Evolutionary conservation across 2,329 filamentous ascomycete genomes (phyloP), one percentile per base, ranked within the genome.

Genomic region (Dactylellina leptospora): DNA sequence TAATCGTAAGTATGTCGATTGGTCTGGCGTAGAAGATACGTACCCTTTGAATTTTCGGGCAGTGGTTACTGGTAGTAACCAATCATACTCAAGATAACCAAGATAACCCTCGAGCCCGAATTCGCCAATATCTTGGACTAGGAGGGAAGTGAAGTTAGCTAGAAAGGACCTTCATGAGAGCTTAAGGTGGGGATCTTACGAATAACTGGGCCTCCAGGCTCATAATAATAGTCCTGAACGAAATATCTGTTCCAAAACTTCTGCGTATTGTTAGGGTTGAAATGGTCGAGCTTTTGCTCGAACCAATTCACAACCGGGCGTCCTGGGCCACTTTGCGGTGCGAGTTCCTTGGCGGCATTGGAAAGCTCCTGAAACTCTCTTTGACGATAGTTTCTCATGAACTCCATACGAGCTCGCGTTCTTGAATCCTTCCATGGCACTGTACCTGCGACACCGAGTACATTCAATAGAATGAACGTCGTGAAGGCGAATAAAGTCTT

Each of bases 81-180:
- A 16, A 16, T 64, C 50, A 11, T 20, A 38, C 2, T 27, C 40
- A 10, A 76, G 33, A 40, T 73, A 66, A 13, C 33, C n/a, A 3
- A 70, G 45, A 44, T 55, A 66, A 3, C 48, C 59, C 1, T 62
- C 61, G 1, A 74, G 59, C 2, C 54, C 36, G 2, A 47, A 55
- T 62, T 76, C 75, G 28, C 75, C 75, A 47, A 74, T 74, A 58
- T 76, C 75, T 20, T 75, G 54, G 54, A 76, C 74, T 76, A 58
- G 10, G 20, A 27, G 47, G 11, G 40, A 33, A 25, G 16, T 27
- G 27, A 16, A 16, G 30, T 25, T 10, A 22, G 13, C n/a, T 4
- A 30, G 20, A 9, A n/a, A n/a, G n/a, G n/a, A n/a, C n/a, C n/a
- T n/a, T 28, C 18, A 13, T 4, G 16, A 25, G 13, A 33, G 16